Conservation (phyloP, 164 flowering plant species). For the Vitis riparia region DNA sequence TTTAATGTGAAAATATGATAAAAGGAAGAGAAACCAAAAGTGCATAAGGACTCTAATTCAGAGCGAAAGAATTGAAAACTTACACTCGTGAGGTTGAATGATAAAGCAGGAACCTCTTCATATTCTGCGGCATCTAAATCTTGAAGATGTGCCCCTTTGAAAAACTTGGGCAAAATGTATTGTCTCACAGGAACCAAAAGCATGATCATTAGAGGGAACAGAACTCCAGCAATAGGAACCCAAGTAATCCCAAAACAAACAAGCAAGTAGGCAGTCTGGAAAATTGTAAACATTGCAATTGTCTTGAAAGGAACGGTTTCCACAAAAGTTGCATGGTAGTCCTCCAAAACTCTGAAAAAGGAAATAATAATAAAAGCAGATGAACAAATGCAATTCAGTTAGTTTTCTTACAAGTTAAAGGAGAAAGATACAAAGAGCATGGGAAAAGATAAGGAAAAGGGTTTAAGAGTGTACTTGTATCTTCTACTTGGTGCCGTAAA, state of each 20-base stretch:
- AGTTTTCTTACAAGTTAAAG: not conserved
- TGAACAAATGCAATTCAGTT: not conserved
- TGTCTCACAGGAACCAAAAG: conserved; percentile 51
- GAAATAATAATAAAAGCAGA: not conserved
- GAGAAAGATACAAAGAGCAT: not conserved
- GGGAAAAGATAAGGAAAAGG: not conserved
- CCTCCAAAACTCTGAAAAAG: conserved; percentile 37
- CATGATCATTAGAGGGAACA: conserved; percentile 46
- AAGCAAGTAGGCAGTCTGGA: conserved; percentile 40
- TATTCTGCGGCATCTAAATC: conserved; percentile 51
- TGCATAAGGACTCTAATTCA: too few relatives aligned
- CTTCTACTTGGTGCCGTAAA: conserved; percentile 46
- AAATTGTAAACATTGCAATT: conserved; percentile 37
- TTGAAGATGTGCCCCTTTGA: conserved; percentile 43
- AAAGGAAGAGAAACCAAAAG: too few relatives aligned
- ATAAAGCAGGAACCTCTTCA: conserved; percentile 39
- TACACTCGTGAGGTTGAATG: conserved; percentile 27
- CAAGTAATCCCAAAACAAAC: conserved; percentile 45
- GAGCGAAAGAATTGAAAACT: not conserved
- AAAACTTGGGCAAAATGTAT: conserved; percentile 43
- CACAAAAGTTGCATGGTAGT: conserved; percentile 38
- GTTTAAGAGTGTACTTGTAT: conserved; percentile 30
- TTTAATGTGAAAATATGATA: too few relatives aligned
- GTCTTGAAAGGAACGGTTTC: conserved; percentile 51
- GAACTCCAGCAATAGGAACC: conserved; percentile 46